Percentiles rank a stretch among this genome's conserved stretches.
phyloP scores from a whole-genome alignment of 371 early-diverging fungal species.

The Circinella umbellata region DNA sequence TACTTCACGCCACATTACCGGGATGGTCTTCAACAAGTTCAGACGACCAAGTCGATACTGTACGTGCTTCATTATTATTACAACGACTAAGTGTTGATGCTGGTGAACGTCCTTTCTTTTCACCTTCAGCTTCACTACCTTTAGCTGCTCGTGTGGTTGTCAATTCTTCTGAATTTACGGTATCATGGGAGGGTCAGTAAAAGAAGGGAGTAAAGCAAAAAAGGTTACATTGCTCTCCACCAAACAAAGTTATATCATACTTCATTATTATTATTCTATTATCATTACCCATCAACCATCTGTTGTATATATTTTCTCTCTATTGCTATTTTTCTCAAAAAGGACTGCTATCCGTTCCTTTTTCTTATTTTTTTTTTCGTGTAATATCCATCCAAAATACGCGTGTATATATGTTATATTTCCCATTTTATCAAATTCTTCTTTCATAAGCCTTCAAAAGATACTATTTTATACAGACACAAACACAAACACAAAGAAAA shows the following conservation, averaged over 20 bases:
- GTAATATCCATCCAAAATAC: too few relatives aligned
- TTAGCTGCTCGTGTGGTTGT: constrained; percentile 43
- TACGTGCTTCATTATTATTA: constrained; percentile 57
- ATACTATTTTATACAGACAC: too few relatives aligned
- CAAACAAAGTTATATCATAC: too few relatives aligned
- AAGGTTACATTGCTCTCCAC: too few relatives aligned
- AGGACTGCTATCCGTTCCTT: too few relatives aligned
- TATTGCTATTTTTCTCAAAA: neutral
- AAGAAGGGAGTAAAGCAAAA: neutral
- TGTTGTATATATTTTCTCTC: constrained; percentile 6
- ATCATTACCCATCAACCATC: neutral
- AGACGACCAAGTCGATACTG: constrained; percentile 54
- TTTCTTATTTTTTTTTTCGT: too few relatives aligned
- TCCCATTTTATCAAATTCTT: too few relatives aligned
- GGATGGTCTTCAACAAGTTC: constrained; percentile 18
- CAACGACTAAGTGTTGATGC: constrained; percentile 63
- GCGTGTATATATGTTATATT: too few relatives aligned
- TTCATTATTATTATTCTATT: too few relatives aligned
- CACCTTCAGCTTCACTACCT: constrained; percentile 27
- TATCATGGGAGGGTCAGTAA: constrained; percentile 36
- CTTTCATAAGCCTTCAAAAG: too few relatives aligned
- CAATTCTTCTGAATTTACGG: constrained; percentile 38
- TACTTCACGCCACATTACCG: constrained; percentile 12
- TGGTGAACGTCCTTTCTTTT: constrained; percentile 51
- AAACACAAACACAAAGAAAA: too few relatives aligned